phyloP scores from a whole-genome alignment of 164 flowering plant species.

The Annona cherimola region DNA sequence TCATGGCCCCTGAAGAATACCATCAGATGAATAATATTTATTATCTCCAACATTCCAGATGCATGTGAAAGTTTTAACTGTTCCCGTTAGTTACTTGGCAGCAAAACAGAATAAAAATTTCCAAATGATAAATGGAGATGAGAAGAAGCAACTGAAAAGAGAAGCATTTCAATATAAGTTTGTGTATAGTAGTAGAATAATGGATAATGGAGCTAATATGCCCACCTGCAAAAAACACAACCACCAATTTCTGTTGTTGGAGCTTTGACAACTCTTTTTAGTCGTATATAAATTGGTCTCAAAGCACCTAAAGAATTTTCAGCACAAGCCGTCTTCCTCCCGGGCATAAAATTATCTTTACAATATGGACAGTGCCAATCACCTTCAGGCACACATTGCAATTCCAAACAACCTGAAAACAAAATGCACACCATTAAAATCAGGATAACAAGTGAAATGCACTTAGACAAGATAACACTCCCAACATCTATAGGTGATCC shows the following conservation, averaged over 20 bases:
- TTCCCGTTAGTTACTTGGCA: neutral
- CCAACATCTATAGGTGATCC: neutral
- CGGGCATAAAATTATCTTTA: constrained; percentile 34
- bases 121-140: neutral
- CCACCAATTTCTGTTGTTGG: constrained; percentile 77
- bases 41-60: neutral
- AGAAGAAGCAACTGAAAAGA: neutral
- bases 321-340: constrained; percentile 24
- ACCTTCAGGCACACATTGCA: constrained; percentile 37
- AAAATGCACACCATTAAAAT: constrained; percentile 2
- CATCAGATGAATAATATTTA: neutral
- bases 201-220: neutral
- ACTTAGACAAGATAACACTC: neutral
- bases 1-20: constrained; percentile 51
- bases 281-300: constrained; percentile 46
- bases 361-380: constrained; percentile 71
- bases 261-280: constrained; percentile 61
- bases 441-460: neutral
- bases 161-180: neutral
- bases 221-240: constrained; percentile 86
- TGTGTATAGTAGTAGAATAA: neutral
- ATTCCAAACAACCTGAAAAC: constrained; percentile 66
- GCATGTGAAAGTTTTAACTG: neutral
- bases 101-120: neutral
- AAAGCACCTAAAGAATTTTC: constrained; percentile 24